phyloP scores from a whole-genome alignment of 2,329 filamentous ascomycete species.

The Colletotrichum melonis region DNA sequence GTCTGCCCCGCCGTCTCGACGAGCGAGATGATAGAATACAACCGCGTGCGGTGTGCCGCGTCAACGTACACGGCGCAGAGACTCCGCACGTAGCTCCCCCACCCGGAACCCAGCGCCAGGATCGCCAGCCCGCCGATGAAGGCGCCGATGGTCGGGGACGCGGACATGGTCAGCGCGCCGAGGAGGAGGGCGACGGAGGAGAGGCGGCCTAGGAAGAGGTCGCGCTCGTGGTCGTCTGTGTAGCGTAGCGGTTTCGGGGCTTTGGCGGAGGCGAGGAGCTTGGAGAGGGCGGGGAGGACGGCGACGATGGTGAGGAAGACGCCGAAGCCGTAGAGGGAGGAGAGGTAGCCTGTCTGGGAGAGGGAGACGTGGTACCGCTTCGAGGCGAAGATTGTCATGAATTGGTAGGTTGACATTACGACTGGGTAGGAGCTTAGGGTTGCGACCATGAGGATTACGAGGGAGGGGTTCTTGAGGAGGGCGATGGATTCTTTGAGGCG shows the following conservation, averaged over 20 bases:
- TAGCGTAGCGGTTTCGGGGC: constrained; percentile 39
- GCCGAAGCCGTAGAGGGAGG: constrained; percentile 43
- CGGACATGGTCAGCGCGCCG: constrained; percentile 41
- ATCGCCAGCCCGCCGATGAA: constrained; percentile 44
- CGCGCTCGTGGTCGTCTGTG: constrained; percentile 40
- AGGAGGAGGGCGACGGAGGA: constrained; percentile 39
- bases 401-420: constrained; percentile 7
- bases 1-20: constrained; percentile 39
- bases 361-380: constrained; percentile 44
- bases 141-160: constrained; percentile 39
- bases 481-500: constrained; percentile 35
- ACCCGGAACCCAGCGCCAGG: constrained; percentile 43
- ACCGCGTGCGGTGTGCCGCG: constrained; percentile 42
- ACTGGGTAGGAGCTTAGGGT: constrained; percentile 30
- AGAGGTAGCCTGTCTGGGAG: constrained; percentile 45
- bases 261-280: constrained; percentile 36
- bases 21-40: constrained; percentile 42
- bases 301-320: constrained; percentile 41
- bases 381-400: constrained; percentile 44
- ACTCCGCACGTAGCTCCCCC: constrained; percentile 42
- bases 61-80: constrained; percentile 42
- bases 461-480: constrained; percentile 40
- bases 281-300: constrained; percentile 41
- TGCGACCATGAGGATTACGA: constrained; percentile 43
- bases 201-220: constrained; percentile 41